Percentiles rank a stretch among this genome's conserved stretches.
These are phyloP conservation scores for Apiospora marii DNA, from an alignment of 2,329 filamentous ascomycete genomes.

Conservation along the genomic window DNA sequence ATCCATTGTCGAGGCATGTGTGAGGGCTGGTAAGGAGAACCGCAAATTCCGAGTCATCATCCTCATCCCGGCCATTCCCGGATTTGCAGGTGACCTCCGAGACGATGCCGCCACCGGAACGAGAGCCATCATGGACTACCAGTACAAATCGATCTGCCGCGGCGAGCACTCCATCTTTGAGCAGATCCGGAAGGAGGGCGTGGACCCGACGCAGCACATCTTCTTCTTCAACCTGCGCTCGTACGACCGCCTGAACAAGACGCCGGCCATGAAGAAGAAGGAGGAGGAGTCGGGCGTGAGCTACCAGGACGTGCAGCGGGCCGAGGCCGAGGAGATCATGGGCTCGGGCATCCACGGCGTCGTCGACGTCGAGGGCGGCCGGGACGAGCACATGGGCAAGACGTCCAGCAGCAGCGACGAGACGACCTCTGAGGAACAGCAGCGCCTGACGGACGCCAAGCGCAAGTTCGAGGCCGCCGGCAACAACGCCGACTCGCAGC, in stretches of 20 bases:
- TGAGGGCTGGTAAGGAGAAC: slow-evolving; percentile 80
- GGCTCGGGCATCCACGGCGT: slow-evolving; percentile 72
- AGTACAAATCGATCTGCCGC: slow-evolving; percentile 94
- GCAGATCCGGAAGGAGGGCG: slow-evolving; percentile 74
- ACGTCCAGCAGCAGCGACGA: slow-evolving; percentile 37
- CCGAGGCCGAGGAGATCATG: slow-evolving; percentile 90
- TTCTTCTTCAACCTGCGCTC: slow-evolving; percentile 94
- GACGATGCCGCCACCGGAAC: slow-evolving; percentile 86
- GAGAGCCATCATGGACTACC: slow-evolving; percentile 96
- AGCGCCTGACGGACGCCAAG: slow-evolving; percentile 56
- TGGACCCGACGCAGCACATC: slow-evolving; percentile 81
- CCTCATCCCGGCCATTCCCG: slow-evolving; percentile 88
- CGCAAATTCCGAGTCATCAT: slow-evolving; percentile 93
- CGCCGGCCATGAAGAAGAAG: slow-evolving; percentile 73
- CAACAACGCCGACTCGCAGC: slow-evolving; percentile 45
- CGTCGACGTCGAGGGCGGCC: slow-evolving; percentile 52
- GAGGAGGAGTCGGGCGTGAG: slow-evolving; percentile 84
- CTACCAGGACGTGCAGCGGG: slow-evolving; percentile 87
- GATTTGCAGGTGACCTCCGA: slow-evolving; percentile 90
- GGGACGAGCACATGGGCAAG: slow-evolving; percentile 58
- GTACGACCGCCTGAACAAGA: slow-evolving; percentile 92
- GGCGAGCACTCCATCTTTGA: slow-evolving; percentile 92
- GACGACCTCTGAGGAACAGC: slow-evolving; percentile 44
- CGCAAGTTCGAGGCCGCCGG: slow-evolving; percentile 59
- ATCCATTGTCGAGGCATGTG: slow-evolving; percentile 89